Evolutionary conservation across 2,329 filamentous ascomycete genomes (phyloP), one percentile per base, ranked within the genome.

Genomic region (Sarocladium brachiariae): DNA sequence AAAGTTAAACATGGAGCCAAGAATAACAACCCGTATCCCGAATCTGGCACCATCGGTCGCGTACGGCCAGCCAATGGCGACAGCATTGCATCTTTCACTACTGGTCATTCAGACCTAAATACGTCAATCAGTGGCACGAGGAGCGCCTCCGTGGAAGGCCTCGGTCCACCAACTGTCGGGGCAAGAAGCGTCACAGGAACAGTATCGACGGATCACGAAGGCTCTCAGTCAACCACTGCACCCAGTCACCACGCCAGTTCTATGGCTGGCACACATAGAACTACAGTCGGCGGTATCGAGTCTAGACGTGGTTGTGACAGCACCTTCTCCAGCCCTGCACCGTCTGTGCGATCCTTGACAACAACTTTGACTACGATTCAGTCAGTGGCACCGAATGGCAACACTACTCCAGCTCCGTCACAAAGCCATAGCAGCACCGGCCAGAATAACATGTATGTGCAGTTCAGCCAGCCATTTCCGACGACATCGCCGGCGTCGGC

Each of bases 11-110:
- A 74, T 45, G 65, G 70, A 16, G 71, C 74, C 48, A 81, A 83
- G 61, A 84, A 86, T 66, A 95, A 96, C 74, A 92, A 92, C 63
- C 91, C 91, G n/a, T 96, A 96, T 63, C 88, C 88, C 8, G 78
- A 92, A 59, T 95, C 89, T 2, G 87, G 87, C 52, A 78, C 77
- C 39, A 62, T 81, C 52, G 57, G 61, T 51, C 55, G 64, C 34
- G 53, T 55, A 52, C 54, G 55, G 23, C 57, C 54, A 27, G 18
- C 57, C 51, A 61, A 64, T 51, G 59, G 57, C 59, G 73, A 72
- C 52, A 79, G 76, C 62, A 74, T 73, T 39, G 70, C 71, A 50
- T 83, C 80, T 2, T 74, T 79, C 53, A 75, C 76, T 60, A 84
- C 71, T 51, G 78, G 69, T 10, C 76, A 70, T n/a, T 80, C 69